Percentiles rank a stretch among this genome's conserved stretches.
Conservation (phyloP, 768 basidiomycete genomes). For the Suillus bovinus region DNA sequence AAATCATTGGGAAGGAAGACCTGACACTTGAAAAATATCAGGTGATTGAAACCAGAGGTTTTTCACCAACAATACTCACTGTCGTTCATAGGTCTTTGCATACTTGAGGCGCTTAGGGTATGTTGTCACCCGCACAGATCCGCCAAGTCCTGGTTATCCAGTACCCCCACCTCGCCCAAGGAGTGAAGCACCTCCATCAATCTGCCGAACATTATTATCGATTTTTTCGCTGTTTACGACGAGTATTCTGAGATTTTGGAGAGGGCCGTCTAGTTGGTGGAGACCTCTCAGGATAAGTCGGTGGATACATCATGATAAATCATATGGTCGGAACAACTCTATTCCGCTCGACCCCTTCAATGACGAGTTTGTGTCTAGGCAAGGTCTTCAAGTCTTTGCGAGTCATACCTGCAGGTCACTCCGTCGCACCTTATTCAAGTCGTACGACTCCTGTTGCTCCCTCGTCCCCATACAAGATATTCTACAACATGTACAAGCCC, state of each 20-base stretch:
- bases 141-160: slow-evolving; percentile 57
- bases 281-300: slow-evolving; percentile 49
- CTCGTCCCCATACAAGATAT: slow-evolving; percentile 71
- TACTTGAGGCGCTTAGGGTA: slow-evolving; percentile 94
- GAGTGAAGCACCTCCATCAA: slow-evolving; percentile 7
- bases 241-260: slow-evolving; percentile 9
- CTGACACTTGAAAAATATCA: slow-evolving; percentile 87
- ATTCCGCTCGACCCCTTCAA: slow-evolving; percentile 10
- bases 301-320: slow-evolving; percentile 52
- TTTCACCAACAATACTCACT: not conserved
- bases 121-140: slow-evolving; percentile 73
- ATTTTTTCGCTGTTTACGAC: slow-evolving; percentile 18
- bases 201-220: slow-evolving; percentile 3
- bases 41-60: slow-evolving; percentile 43
- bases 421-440: slow-evolving; percentile 33
- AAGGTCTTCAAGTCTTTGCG: slow-evolving; percentile 69
- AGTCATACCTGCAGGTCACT: slow-evolving; percentile 69
- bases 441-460: slow-evolving; percentile 2
- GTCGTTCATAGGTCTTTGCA: slow-evolving; percentile 71
- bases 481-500: slow-evolving; percentile 93
- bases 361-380: slow-evolving; percentile 40
- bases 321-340: slow-evolving; percentile 44
- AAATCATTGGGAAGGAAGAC: slow-evolving; percentile 79
- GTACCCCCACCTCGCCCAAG: slow-evolving; percentile 39
- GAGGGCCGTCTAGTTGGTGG: slow-evolving; percentile 62